Base-by-base conservation (phyloP, 345 rosid species). In the Pistacia integerrima region DNA sequence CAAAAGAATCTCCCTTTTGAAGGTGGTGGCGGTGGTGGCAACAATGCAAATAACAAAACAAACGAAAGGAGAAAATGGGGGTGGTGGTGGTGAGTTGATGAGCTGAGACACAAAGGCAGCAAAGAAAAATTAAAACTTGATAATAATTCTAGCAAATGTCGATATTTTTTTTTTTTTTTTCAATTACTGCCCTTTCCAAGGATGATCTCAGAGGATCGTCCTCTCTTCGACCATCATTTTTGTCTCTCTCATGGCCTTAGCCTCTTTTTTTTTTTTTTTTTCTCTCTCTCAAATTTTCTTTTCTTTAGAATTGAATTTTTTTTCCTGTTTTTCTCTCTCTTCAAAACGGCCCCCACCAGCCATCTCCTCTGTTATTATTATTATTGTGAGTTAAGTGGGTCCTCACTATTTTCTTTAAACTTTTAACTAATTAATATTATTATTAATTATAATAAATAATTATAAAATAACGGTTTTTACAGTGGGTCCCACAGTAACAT, bases 171-270 rank as follows among this genome's bases (percentile, higher is more conserved):
- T 28, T 67, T 11, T 76, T 49, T 72, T 63, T 87, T 66, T 64
- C 85, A 79, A 74, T 77, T 81, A 79, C 91, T 86, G 89, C 90
- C 91, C 76, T 78, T 68, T 81, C 71, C 74, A 80, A 72, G 81
- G 90, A 90, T 90, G 93, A 91, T 87, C 88, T 90, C 88, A 89
- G 93, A 90, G 91, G 83, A 80, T 85, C 85, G 17, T 63, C 68
- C 72, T 86, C 88, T 85, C 92, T 83, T 83, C 90, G 90, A 86
- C 89, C 89, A 86, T 80, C 87, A 22, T 80, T 74, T 80, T 72
- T 52, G 69, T 84, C 84, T 83, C 79, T 77, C 83, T 80, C 76
- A 70, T 44, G 77, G 66, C 54, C 20, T 18, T 59, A 4, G 36
- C 28, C 20, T 75, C 35, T 57, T 30, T 36, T 54, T 62, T 58